Evolutionary conservation across 257 asterid genomes (phyloP).

Genomic region (Solanum gracilifrons): DNA sequence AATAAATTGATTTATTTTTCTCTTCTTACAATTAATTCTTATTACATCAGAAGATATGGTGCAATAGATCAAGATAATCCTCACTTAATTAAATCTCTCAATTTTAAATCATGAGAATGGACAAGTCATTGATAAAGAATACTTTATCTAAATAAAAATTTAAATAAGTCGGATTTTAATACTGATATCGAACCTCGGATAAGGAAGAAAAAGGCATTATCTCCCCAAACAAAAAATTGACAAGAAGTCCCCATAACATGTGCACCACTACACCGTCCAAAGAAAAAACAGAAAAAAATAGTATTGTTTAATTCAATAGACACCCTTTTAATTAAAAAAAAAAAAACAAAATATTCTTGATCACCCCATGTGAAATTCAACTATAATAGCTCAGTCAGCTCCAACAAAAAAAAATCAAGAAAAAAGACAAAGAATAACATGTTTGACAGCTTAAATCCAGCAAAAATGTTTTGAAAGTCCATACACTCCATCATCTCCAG

Average conservation of each 20-base stretch:
- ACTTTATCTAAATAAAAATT: accelerated
- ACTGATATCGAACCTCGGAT: accelerated
- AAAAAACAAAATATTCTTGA: background rate
- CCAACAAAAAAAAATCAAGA: background rate
- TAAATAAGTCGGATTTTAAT: accelerated
- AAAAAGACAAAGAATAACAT: background rate
- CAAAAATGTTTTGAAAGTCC: background rate
- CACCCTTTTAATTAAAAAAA: background rate
- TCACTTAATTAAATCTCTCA: background rate
- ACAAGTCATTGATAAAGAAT: accelerated
- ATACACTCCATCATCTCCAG: no score
- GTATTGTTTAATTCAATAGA: background rate
- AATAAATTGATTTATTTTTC: background rate
- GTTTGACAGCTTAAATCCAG: background rate
- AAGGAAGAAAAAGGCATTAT: background rate
- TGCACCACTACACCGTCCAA: background rate
- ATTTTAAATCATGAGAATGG: accelerated
- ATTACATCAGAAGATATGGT: background rate
- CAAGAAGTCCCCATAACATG: constrained; percentile 9
- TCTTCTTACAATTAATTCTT: background rate
- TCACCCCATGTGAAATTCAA: background rate
- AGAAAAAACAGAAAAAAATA: background rate
- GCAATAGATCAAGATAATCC: background rate
- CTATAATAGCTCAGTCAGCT: background rate
- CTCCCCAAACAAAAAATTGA: background rate